Conservation (phyloP, 2,329 filamentous ascomycete species). For the Leptographium radiaticola region DNA sequence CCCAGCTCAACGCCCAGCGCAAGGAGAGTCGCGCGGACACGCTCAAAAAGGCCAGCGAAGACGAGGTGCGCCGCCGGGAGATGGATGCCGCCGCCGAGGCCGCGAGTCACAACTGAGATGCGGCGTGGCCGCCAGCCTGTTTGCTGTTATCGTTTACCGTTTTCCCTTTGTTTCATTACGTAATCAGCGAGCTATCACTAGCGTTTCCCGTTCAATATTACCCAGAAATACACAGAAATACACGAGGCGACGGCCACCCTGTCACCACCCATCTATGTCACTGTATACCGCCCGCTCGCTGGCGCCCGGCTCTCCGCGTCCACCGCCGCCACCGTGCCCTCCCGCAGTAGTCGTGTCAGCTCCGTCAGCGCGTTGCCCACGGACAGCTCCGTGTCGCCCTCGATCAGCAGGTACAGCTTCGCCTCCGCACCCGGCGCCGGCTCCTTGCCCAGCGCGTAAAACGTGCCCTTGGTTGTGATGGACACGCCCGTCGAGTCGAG, state of each 20-base stretch:
- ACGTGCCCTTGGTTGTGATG: constrained; percentile 94
- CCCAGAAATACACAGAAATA: background rate
- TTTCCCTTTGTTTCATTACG: background rate
- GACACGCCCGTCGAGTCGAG: constrained; percentile 87
- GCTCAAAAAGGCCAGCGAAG: constrained; percentile 52
- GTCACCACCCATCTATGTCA: constrained; percentile 41
- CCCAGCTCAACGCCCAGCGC: constrained; percentile 64
- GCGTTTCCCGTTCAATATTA: background rate
- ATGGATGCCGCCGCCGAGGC: constrained; percentile 49
- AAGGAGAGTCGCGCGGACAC: constrained; percentile 56
- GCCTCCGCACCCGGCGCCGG: constrained; percentile 62
- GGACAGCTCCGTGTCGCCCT: constrained; percentile 88
- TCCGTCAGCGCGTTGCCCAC: constrained; percentile 86
- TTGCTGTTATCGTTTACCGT: background rate
- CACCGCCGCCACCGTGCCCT: constrained; percentile 79
- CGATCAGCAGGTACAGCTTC: constrained; percentile 96
- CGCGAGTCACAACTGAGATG: constrained; percentile 39
- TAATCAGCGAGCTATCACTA: background rate
- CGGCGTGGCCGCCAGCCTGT: too few species aligned
- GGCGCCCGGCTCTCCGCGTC: constrained; percentile 75
- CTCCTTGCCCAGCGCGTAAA: constrained; percentile 72
- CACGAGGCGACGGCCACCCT: background rate
- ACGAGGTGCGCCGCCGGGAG: constrained; percentile 53
- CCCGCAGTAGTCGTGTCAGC: constrained; percentile 73
- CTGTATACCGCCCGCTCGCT: constrained; percentile 71